Conservation (phyloP, 768 basidiomycete genomes). For the Phylloporus rhodoxanthus region DNA sequence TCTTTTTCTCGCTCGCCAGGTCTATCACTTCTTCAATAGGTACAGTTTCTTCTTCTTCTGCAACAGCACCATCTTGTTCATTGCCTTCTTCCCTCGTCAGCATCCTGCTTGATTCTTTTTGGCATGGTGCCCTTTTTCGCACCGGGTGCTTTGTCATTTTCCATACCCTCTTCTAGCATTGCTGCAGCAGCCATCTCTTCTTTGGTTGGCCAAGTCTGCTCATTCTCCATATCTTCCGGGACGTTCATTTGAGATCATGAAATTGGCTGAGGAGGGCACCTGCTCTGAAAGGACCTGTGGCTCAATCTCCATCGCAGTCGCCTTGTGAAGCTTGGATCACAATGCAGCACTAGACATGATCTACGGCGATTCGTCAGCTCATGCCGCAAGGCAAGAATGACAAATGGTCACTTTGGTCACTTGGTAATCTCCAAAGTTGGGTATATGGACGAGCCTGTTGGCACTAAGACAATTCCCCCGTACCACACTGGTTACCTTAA, state of each 20-base stretch:
- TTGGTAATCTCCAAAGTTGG: constrained; percentile 84
- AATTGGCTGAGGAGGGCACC: constrained; percentile 63
- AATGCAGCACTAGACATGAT: constrained; percentile 59
- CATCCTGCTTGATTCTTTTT: constrained; percentile 62
- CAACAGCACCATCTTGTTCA: constrained; percentile 30
- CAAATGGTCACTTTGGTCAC: constrained; percentile 57
- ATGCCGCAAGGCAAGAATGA: background rate
- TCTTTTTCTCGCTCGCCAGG: constrained; percentile 50
- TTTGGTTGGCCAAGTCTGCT: constrained; percentile 98
- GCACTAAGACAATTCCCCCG: constrained; percentile 73
- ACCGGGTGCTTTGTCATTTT: constrained; percentile 44
- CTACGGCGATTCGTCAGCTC: constrained; percentile 34
- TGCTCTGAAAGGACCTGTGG: constrained; percentile 58
- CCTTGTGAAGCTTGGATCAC: constrained; percentile 30
- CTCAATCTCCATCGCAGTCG: constrained; percentile 61
- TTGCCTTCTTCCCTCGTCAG: constrained; percentile 40
- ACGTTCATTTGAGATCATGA: constrained; percentile 81
- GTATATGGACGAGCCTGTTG: constrained; percentile 82
- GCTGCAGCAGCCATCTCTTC: constrained; percentile 71
- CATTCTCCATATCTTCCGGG: constrained; percentile 84
- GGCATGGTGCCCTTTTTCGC: constrained; percentile 71
- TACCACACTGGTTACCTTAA: constrained; percentile 79
- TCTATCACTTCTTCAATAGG: constrained; percentile 50
- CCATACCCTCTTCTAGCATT: constrained; percentile 14
- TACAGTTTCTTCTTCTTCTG: constrained; percentile 59